A percentile compares a stretch with the other conserved stretches of the same genome.
These are phyloP conservation scores for Borovskyia barvae DNA, from an alignment of 208 protist genomes.

Conservation along the genomic window DNA sequence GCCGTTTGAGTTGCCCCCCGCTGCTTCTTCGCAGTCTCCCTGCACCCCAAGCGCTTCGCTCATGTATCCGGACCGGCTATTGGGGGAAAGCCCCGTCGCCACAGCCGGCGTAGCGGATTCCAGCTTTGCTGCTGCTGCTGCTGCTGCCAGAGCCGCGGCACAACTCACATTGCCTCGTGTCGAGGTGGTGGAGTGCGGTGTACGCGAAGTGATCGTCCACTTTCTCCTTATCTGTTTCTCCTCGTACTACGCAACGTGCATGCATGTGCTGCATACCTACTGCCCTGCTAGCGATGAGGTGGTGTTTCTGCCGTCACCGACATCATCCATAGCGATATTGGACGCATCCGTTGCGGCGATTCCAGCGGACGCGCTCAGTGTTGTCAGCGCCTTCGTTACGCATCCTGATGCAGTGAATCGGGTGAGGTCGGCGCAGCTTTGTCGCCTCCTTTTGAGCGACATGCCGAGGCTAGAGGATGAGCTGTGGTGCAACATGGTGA, in stretches of 20 bases:
- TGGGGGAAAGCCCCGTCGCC: neutral
- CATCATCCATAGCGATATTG: neutral
- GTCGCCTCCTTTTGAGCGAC: slow-evolving; percentile 26
- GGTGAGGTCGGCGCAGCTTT: slow-evolving; percentile 13
- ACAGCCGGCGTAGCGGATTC: neutral
- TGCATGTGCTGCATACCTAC: slow-evolving; percentile 13
- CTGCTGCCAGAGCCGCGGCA: neutral
- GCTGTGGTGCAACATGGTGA: slow-evolving; percentile 29
- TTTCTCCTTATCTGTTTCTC: slow-evolving; percentile 30
- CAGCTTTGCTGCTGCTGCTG: neutral
- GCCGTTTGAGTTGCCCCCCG: neutral
- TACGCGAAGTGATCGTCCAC: slow-evolving; percentile 36
- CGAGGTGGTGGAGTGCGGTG: slow-evolving; percentile 22
- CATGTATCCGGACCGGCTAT: no score
- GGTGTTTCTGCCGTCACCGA: neutral
- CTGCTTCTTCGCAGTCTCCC: neutral
- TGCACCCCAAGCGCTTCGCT: slow-evolving; percentile 10
- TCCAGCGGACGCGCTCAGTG: slow-evolving; percentile 7
- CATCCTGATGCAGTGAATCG: slow-evolving; percentile 13
- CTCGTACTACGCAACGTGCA: slow-evolving; percentile 21
- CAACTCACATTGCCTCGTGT: slow-evolving; percentile 8
- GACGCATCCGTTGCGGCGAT: neutral
- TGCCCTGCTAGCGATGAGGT: neutral
- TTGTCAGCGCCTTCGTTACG: slow-evolving; percentile 23
- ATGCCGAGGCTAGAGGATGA: slow-evolving; percentile 18